Evolutionary conservation across 148 eudicot genomes (phyloP).

Genomic region (Nepenthes mirabilis): DNA sequence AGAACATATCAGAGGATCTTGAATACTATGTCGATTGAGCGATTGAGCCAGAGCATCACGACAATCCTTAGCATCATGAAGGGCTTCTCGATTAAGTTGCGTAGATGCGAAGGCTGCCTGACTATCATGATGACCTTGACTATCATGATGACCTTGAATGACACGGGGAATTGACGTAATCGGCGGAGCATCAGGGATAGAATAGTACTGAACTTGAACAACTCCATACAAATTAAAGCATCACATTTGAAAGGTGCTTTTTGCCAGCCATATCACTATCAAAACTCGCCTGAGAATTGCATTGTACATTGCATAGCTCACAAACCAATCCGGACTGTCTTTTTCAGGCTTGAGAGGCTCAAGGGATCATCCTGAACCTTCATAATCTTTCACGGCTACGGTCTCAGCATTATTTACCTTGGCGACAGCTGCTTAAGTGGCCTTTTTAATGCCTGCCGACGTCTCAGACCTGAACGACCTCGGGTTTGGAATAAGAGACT

Average conservation of each 20-base stretch:
- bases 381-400: conserved; percentile 11
- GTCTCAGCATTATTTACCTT: conserved; percentile 14
- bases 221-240: conserved; percentile 39
- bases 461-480: conserved; percentile 3
- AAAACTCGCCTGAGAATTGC: conserved; percentile 54
- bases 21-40: conserved; percentile 23
- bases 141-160: conserved; percentile 11
- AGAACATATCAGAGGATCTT: conserved; percentile 15
- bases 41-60: conserved; percentile 21
- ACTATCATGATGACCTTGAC: too few relatives aligned
- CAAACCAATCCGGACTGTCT: conserved; percentile 32
- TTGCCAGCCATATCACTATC: conserved; percentile 59
- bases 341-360: conserved; percentile 38
- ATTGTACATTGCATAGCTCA: conserved; percentile 60
- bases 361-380: conserved; percentile 28
- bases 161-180: conserved; percentile 15
- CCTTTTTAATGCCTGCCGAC: conserved; percentile 4
- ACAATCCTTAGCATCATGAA: conserved; percentile 18
- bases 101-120: too few relatives aligned
- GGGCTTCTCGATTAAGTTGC: conserved; percentile 9
- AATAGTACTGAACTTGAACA: conserved; percentile 33
- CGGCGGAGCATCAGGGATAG: conserved; percentile 25
- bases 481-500: conserved; percentile 12
- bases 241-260: conserved; percentile 48
- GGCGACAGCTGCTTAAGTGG: conserved; percentile 5